Base-by-base conservation (phyloP, 129 eudicot species). In the Ambrosia trifida region DNA sequence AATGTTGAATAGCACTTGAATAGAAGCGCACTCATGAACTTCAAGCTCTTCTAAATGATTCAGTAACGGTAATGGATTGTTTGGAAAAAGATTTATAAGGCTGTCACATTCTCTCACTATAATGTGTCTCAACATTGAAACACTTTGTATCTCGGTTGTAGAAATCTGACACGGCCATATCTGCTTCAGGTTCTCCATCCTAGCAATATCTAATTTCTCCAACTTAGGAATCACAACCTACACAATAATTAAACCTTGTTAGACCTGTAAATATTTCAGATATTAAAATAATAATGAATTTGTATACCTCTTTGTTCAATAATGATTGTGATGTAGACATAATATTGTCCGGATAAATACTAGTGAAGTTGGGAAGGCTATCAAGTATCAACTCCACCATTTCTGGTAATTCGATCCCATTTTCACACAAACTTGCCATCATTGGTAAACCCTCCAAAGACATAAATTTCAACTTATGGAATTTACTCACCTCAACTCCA, bases 401-500 rank as follows among this genome's bases (percentile, higher is more conserved):
- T 52, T 52, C 59, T 7, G 59, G 59, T 4, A 57, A 28, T 4
- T 57, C 36, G 1, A 57, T 20, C 38, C 14, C 17, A 28, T 28
- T 57, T n/a, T 57, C 64, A 28, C 64, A 57, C 64, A 57, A 57
- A 24, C 16, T 57, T 57, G 24, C 64, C 64, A 57, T 10, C 35
- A 11, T 57, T 11, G 59, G 59, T 52, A 52, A 30, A 52, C 28
- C 28, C 12, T 18, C 28, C 59, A 52, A 52, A 7, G 59, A 52
- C 59, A 52, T 52, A 52, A 52, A 52, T 1, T 2, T 52, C 7
- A 52, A 8, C 12, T 52, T 52, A 11, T 52, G 59, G 18, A 52
- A 52, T 52, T 18, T 52, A 52, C 14, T 13, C 19, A n/a, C 19
- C 54, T 18, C 54, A 49, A n/a, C 54, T 49, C 20, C 54, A n/a